phyloP scores from a whole-genome alignment of 2,329 filamentous ascomycete genomes.

The Colletotrichum sp. region DNA sequence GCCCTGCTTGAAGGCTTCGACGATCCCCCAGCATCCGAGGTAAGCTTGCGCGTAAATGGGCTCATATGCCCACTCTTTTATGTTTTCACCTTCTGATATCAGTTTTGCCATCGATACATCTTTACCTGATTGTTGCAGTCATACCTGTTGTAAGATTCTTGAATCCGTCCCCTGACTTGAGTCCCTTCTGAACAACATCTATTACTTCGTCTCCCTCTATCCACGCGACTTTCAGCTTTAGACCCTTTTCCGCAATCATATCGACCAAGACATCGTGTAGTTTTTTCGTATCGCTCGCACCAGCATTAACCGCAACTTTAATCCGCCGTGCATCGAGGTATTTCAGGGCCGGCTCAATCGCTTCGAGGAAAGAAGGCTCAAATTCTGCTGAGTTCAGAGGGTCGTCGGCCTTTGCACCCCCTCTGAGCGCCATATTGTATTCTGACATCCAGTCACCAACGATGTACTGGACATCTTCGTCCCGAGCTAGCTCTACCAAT shows the following conservation, averaged over 20 bases:
- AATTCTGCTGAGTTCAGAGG: slow-evolving; percentile 4
- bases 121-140: too few relatives aligned
- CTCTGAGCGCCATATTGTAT: slow-evolving; percentile 55
- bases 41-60: slow-evolving; percentile 48
- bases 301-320: slow-evolving; percentile 44
- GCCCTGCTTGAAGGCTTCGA: slow-evolving; percentile 43
- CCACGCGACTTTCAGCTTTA: slow-evolving; percentile 37
- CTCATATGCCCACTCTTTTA: slow-evolving; percentile 21
- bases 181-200: slow-evolving; percentile 23
- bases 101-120: not conserved
- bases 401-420: slow-evolving; percentile 32
- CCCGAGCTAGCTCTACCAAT: slow-evolving; percentile 25
- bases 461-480: slow-evolving; percentile 37
- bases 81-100: not conserved
- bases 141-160: slow-evolving; percentile 10
- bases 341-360: slow-evolving; percentile 46
- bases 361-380: slow-evolving; percentile 42
- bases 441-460: slow-evolving; percentile 46
- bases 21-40: slow-evolving; percentile 49
- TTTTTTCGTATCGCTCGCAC: slow-evolving; percentile 39
- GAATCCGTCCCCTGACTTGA: not conserved
- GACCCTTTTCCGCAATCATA: slow-evolving; percentile 32
- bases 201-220: slow-evolving; percentile 44
- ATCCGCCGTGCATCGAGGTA: slow-evolving; percentile 38
- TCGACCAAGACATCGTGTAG: slow-evolving; percentile 32